Evolutionary conservation across 768 basidiomycete species (phyloP).

Genomic region (Dioszegia aurantiaca): DNA sequence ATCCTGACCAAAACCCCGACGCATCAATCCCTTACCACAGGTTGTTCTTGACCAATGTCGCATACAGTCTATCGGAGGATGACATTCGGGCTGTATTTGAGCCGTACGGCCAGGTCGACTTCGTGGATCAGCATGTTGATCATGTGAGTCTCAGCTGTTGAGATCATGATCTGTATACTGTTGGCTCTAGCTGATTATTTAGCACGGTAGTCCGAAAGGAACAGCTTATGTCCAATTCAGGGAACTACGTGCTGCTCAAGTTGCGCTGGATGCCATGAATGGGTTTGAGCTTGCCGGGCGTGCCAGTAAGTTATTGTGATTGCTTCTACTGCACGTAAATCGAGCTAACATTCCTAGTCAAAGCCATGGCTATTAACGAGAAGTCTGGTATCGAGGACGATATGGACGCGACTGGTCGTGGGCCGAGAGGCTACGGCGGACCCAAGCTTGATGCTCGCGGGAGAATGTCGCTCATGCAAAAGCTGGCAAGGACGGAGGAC

Average conservation of each 20-base stretch:
- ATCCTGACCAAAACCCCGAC: constrained; percentile 59
- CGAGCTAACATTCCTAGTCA: constrained; percentile 25
- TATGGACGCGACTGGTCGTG: constrained; percentile 73
- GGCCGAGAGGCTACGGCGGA: constrained; percentile 54
- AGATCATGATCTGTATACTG: too few relatives aligned
- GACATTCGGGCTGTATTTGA: constrained; percentile 99
- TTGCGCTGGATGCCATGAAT: constrained; percentile 98
- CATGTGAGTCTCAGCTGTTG: constrained; percentile 25
- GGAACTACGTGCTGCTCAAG: constrained; percentile 85
- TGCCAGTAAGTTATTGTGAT: constrained; percentile 60
- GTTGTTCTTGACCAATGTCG: constrained; percentile 92
- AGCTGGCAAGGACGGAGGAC: constrained; percentile 83
- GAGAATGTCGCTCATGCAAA: constrained; percentile 99
- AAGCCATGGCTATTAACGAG: constrained; percentile 37
- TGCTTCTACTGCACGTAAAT: background rate
- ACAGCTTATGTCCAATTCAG: constrained; percentile 99
- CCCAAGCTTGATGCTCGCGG: constrained; percentile 92
- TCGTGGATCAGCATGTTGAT: constrained; percentile 76
- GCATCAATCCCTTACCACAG: constrained; percentile 56
- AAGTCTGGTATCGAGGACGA: constrained; percentile 32
- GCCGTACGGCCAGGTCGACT: constrained; percentile 95
- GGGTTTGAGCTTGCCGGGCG: constrained; percentile 96
- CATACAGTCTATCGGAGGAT: constrained; percentile 93
- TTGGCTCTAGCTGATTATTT: constrained; percentile 1
- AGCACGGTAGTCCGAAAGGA: constrained; percentile 91